Evolutionary conservation across 495 filamentous ascomycete species (phyloP).

Genomic region (Aspergillus biplanus): DNA sequence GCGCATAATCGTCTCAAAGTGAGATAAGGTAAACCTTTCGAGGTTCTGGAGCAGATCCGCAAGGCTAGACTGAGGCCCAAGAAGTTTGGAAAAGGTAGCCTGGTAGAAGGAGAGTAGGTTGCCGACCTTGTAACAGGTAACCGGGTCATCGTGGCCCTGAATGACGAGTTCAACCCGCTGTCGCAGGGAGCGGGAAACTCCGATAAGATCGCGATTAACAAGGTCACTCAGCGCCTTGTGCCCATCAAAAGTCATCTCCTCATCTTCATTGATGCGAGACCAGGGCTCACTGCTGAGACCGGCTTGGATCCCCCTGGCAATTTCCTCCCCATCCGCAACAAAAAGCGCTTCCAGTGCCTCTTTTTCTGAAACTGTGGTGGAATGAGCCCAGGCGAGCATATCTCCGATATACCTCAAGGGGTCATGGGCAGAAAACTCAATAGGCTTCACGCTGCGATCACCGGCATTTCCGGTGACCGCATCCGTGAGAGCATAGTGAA

Average conservation of each 20-base stretch:
- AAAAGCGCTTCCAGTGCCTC: conserved; percentile 93
- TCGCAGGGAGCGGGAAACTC: conserved; percentile 74
- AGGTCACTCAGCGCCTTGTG: conserved; percentile 82
- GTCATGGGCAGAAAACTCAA: conserved; percentile 92
- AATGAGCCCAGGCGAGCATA: conserved; percentile 98
- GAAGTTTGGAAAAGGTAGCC: conserved; percentile 76
- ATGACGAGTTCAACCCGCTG: conserved; percentile 90
- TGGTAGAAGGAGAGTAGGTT: conserved; percentile 90
- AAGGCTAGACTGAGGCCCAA: conserved; percentile 70
- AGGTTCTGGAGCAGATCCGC: conserved; percentile 69
- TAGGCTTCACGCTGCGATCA: conserved; percentile 74
- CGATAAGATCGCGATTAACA: conserved; percentile 82
- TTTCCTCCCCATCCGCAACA: conserved; percentile 88
- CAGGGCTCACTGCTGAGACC: conserved; percentile 88
- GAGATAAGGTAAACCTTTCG: conserved; percentile 76
- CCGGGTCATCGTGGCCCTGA: conserved; percentile 87
- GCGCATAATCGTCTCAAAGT: conserved; percentile 78
- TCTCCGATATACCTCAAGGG: conserved; percentile 91
- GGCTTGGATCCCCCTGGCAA: conserved; percentile 81
- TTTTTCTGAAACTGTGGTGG: conserved; percentile 87
- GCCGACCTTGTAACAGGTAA: conserved; percentile 84
- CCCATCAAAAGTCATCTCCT: conserved; percentile 75
- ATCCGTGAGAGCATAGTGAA: conserved; percentile 88
- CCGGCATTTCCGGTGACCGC: conserved; percentile 50
- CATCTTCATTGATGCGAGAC: conserved; percentile 63